These are phyloP conservation scores for Silene latifolia DNA, from an alignment of 148 eudicot genomes.

Conservation along the genomic window DNA sequence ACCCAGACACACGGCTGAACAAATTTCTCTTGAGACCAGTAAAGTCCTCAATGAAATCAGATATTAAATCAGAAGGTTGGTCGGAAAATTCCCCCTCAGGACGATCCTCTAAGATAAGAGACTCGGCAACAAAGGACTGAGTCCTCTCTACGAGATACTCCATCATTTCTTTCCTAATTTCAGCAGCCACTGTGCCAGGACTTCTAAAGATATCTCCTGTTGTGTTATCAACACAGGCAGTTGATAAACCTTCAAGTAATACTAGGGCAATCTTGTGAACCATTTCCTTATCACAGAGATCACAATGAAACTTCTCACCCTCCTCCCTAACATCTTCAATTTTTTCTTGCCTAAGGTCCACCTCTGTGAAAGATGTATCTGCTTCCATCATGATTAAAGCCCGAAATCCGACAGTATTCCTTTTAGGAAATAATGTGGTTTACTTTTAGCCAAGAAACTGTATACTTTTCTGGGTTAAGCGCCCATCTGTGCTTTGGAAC, in stretches of 20 bases:
- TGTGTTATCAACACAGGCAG: conserved; percentile 92
- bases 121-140: conserved; percentile 78
- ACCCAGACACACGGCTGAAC: conserved; percentile 75
- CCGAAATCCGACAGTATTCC: not conserved
- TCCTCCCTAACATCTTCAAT: conserved; percentile 54
- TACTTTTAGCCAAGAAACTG: not conserved
- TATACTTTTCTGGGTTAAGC: not conserved
- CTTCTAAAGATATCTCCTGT: conserved; percentile 69
- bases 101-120: conserved; percentile 57
- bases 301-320: conserved; percentile 51
- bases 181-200: conserved; percentile 81
- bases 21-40: conserved; percentile 55
- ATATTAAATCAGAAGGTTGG: conserved; percentile 69
- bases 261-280: conserved; percentile 72
- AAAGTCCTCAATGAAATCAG: conserved; percentile 74
- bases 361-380: conserved; percentile 45
- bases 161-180: conserved; percentile 81
- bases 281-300: conserved; percentile 63
- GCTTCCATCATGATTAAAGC: conserved; percentile 42
- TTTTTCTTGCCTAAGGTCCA: conserved; percentile 50
- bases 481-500: not conserved
- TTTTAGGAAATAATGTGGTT: not conserved
- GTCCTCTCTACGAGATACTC: conserved; percentile 62
- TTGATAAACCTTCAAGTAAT: conserved; percentile 75
- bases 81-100: conserved; percentile 45